Conservation (phyloP, 2,329 filamentous ascomycete species). For the Arthrinium phaeospermum region DNA sequence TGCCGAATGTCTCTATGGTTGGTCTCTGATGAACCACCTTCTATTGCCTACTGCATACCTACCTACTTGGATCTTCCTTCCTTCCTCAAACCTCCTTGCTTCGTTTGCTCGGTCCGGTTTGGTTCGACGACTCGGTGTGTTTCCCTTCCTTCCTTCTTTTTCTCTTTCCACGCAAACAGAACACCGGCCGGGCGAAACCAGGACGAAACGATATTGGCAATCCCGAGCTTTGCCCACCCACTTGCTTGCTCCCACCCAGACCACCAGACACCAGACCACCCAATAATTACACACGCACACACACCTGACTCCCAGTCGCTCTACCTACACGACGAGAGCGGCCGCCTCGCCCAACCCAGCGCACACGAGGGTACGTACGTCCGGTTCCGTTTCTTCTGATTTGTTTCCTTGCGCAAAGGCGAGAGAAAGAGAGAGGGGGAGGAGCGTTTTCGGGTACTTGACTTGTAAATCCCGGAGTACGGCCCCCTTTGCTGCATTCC, state of each 20-base stretch:
- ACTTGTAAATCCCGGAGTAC: background rate
- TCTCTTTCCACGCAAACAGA: background rate
- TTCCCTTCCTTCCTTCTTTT: background rate
- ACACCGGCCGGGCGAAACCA: background rate
- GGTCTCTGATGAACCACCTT: background rate
- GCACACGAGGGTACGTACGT: constrained; percentile 10
- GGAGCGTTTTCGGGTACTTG: background rate
- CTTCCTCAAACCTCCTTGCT: background rate
- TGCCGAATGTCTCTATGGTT: background rate
- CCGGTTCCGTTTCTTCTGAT: background rate
- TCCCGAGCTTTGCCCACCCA: background rate
- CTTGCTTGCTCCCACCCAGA: background rate
- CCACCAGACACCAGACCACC: background rate
- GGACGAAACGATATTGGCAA: constrained; percentile 8
- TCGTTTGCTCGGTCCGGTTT: constrained; percentile 8
- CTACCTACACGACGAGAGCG: background rate
- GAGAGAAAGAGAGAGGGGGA: background rate
- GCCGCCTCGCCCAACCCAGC: background rate
- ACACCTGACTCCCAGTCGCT: background rate
- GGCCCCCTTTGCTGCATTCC: background rate
- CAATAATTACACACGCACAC: background rate
- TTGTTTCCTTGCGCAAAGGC: background rate
- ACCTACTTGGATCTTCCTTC: constrained; percentile 9
- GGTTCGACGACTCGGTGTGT: constrained; percentile 11
- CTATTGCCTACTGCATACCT: background rate